These are phyloP conservation scores for Tilletiopsis washingtonensis DNA, from an alignment of 1,284 basidiomycete species.

Conservation along the genomic window DNA sequence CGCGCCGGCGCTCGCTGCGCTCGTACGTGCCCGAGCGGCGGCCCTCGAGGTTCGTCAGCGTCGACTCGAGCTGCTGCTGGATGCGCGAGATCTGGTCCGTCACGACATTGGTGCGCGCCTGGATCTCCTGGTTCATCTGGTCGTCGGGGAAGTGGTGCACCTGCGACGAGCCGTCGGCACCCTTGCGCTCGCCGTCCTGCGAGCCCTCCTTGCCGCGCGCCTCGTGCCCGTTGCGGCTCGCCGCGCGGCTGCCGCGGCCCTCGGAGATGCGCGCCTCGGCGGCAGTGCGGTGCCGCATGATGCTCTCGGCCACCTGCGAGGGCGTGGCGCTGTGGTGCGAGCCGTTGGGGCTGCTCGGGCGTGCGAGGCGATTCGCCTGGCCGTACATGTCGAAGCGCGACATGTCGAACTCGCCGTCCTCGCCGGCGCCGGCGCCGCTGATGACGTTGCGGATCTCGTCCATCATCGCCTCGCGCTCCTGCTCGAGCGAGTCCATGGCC, in stretches of 20 bases:
- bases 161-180: not conserved
- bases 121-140: slow-evolving; percentile 42
- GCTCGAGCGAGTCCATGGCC: slow-evolving; percentile 27
- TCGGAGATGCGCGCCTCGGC: slow-evolving; percentile 37
- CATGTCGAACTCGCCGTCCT: slow-evolving; percentile 18
- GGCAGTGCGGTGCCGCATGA: slow-evolving; percentile 29
- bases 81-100: slow-evolving; percentile 39
- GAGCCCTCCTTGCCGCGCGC: not conserved
- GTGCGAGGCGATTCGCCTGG: slow-evolving; percentile 1
- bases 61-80: slow-evolving; percentile 40
- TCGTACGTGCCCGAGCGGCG: slow-evolving; percentile 28
- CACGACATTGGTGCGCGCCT: slow-evolving; percentile 31
- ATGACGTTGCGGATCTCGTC: slow-evolving; percentile 41
- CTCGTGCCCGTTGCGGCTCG: not conserved
- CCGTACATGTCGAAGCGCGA: slow-evolving; percentile 21
- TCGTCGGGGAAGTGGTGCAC: slow-evolving; percentile 37
- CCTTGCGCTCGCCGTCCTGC: not conserved
- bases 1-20: slow-evolving; percentile 10
- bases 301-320: slow-evolving; percentile 19
- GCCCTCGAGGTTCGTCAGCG: slow-evolving; percentile 35
- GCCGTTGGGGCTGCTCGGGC: slow-evolving; percentile 8
- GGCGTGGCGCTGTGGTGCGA: slow-evolving; percentile 11
- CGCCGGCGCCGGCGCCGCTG: slow-evolving; percentile 9
- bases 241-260: slow-evolving; percentile 3
- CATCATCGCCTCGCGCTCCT: slow-evolving; percentile 41